These are phyloP conservation scores for Citrus reticulata DNA, from an alignment of 345 rosid genomes.

Conservation along the genomic window DNA sequence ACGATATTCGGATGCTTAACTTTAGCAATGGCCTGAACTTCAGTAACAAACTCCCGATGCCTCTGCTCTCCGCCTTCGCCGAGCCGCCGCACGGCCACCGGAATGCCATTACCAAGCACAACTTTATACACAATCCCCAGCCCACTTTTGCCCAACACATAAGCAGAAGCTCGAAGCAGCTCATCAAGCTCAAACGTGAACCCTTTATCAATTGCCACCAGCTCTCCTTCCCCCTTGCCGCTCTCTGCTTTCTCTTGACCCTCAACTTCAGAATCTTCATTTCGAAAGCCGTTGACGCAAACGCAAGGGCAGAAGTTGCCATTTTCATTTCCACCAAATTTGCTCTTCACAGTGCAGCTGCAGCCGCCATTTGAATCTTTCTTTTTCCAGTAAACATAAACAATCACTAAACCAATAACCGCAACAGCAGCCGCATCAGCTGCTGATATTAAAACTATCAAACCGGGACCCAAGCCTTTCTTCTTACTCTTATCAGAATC, in stretches of 20 bases:
- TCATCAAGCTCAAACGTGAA: slow-evolving; percentile 92
- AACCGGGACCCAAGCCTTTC: slow-evolving; percentile 61
- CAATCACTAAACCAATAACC: slow-evolving; percentile 57
- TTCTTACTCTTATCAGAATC: slow-evolving; percentile 19
- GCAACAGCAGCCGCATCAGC: slow-evolving; percentile 89
- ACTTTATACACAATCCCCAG: slow-evolving; percentile 96
- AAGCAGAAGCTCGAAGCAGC: slow-evolving; percentile 90
- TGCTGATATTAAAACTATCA: slow-evolving; percentile 66
- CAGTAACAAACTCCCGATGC: slow-evolving; percentile 83
- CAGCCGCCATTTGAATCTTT: slow-evolving; percentile 69
- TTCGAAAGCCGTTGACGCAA: slow-evolving; percentile 23
- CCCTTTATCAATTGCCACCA: slow-evolving; percentile 91
- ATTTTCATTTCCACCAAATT: slow-evolving; percentile 45
- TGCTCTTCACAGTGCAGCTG: slow-evolving; percentile 74
- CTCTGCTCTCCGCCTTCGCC: slow-evolving; percentile 97
- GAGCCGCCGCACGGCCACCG: slow-evolving; percentile 90
- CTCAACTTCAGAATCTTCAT: slow-evolving; percentile 67
- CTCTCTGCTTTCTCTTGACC: slow-evolving; percentile 43
- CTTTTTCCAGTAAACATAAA: slow-evolving; percentile 89
- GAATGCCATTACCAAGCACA: slow-evolving; percentile 88
- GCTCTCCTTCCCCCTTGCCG: slow-evolving; percentile 61
- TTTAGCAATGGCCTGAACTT: slow-evolving; percentile 85
- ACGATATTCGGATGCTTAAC: slow-evolving; percentile 97
- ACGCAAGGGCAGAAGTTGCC: slow-evolving; percentile 30
- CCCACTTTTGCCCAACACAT: slow-evolving; percentile 96